Evolutionary conservation across 371 early-diverging fungal genomes (phyloP), one percentile per base, ranked within the genome.

Genomic region (Haplosporangium sp.): DNA sequence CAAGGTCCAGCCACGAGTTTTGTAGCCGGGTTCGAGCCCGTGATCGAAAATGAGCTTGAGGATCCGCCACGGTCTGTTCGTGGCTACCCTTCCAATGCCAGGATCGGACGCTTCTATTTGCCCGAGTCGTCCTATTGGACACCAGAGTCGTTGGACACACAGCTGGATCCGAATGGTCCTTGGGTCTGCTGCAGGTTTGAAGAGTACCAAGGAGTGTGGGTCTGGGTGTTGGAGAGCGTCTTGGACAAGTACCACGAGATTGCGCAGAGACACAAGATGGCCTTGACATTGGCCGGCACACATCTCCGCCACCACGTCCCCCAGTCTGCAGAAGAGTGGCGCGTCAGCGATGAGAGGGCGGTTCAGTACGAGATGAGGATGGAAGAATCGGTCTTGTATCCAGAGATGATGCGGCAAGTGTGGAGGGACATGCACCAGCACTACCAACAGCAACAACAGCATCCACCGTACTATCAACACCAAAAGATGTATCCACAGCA

Each of bases 81-180:
- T 8, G 66, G 75, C 12, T 75, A 65, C 45, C 75, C 75, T 1
- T 60, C 60, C 11, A 65, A 62, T 43, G 70, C 69, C 6, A 56
- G 75, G 0, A n/a, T 75, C 12, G 75, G 70, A n/a, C 69, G 75
- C 1, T 75, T 75, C 52, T 74, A 69, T 41, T 55, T 74, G 50
- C 75, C 70, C 16, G 69, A 69, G 51, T 41, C 60, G 23, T 45
- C 69, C 2, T 75, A 57, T 59, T 62, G 66, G 38, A 63, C 62
- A 6, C 52, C 55, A 8, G 75, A 62, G 20, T 64, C 75, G 2
- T 48, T 62, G 46, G 9, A 8, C 14, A 46, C 50, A 0, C 56
- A 57, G 37, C 62, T 62, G 1, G 62, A 64, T 41, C 55, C 70
- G 13, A 60, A 47, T 7, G 65, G 62, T 7, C 50, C 54, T 2